Conservation (phyloP, 1,284 basidiomycete genomes). For the Puccinia polysora region DNA sequence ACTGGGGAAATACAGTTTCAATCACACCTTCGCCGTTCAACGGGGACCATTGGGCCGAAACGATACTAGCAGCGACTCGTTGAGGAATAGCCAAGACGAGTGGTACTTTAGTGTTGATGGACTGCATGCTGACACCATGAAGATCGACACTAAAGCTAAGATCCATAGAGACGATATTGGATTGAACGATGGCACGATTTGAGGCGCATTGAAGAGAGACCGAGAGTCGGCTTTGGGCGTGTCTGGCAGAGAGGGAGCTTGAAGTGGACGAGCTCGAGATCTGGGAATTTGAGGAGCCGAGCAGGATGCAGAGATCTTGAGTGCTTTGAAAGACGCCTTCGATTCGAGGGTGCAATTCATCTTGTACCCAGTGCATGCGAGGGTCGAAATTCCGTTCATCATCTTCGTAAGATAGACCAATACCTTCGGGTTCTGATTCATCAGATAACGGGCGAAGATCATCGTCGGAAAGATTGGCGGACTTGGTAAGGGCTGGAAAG, state of each 20-base stretch:
- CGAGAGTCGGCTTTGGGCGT: constrained; percentile 4
- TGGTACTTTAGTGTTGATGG: constrained; percentile 10
- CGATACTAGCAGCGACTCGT: constrained; percentile 5
- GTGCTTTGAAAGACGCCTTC: constrained; percentile 44
- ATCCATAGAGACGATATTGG: constrained; percentile 3
- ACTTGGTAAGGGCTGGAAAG: neutral
- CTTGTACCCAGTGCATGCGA: constrained; percentile 18
- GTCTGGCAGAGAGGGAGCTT: constrained; percentile 29
- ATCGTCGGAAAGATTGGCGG: constrained; percentile 1
- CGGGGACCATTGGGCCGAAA: constrained; percentile 33
- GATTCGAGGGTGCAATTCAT: constrained; percentile 26
- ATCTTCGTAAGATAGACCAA: constrained; percentile 18
- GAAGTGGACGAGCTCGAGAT: neutral
- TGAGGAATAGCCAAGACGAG: constrained; percentile 32
- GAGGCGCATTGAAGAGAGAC: constrained; percentile 29
- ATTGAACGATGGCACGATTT: neutral
- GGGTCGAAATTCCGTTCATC: neutral
- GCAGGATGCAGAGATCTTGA: constrained; percentile 12
- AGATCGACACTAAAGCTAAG: constrained; percentile 27
- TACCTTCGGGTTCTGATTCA: constrained; percentile 43
- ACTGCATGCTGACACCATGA: neutral
- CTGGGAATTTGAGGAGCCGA: neutral
- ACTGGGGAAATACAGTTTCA: constrained; percentile 20
- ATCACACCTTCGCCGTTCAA: constrained; percentile 33
- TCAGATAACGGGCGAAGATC: constrained; percentile 29